These are phyloP conservation scores for Pyrus communis DNA, from an alignment of 306 rosid species.

Conservation along the genomic window DNA sequence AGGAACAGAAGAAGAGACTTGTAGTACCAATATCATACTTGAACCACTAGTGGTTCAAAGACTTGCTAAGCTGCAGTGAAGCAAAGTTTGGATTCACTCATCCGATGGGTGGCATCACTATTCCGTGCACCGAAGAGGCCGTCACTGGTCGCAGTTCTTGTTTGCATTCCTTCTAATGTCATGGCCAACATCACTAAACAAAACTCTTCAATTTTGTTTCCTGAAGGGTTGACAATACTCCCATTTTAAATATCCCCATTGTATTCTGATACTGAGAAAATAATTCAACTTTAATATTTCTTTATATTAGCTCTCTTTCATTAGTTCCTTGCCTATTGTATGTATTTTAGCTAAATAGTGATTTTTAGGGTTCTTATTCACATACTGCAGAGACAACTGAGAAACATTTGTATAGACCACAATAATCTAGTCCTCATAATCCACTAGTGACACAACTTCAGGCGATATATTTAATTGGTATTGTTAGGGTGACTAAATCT, in stretches of 20 bases:
- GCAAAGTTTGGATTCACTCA: conserved; percentile 23
- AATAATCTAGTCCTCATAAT: neutral
- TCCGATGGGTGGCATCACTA: conserved; percentile 25
- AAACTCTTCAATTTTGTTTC: neutral
- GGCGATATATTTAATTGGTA: neutral
- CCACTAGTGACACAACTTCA: neutral
- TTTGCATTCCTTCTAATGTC: neutral
- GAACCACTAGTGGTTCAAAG: neutral
- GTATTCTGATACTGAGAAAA: neutral
- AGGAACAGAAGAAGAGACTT: conserved; percentile 3
- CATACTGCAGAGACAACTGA: neutral
- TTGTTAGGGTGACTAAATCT: no score
- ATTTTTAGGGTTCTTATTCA: neutral
- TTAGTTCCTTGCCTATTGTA: neutral
- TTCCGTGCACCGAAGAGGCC: conserved; percentile 16
- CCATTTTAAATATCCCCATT: neutral
- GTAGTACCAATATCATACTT: conserved; percentile 4
- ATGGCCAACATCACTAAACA: neutral
- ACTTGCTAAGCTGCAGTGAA: conserved; percentile 1
- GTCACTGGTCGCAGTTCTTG: conserved; percentile 9
- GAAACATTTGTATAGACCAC: neutral
- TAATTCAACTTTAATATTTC: neutral
- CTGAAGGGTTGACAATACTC: neutral
- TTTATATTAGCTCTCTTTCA: neutral
- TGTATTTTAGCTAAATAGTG: neutral